Base-by-base conservation (phyloP, 1,139 yeast species). In the Suhomyces bolitotheri region DNA sequence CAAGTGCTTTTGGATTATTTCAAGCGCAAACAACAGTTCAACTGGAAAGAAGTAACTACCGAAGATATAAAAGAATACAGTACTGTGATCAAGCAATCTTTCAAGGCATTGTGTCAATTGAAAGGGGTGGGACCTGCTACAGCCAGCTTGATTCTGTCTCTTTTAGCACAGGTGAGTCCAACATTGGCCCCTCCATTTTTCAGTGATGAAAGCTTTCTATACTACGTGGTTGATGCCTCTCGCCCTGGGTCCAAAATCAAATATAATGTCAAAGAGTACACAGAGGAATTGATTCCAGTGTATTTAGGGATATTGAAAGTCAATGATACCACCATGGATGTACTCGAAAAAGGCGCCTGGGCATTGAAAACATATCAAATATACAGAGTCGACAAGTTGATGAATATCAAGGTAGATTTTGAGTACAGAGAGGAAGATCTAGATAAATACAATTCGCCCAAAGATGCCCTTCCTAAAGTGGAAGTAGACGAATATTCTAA, bases 81-180 rank as follows among this genome's bases (percentile, higher is more conserved):
- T 11, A 36, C 27, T 4, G 29, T 27, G 1, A 47, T 66, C 5
- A 58, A 57, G 31, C 37, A 40, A 6, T 33, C 68, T 1, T 36
- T 71, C 33, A 62, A 62, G 26, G 45, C 46, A 22, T 40, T 66
- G 5, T 60, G 70, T 40, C 58, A 55, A 30, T 53, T 73, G 24
- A 54, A 54, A 34, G 79, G 78, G 0, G 75, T 73, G 5, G 79
- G 79, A 0, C 77, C 78, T 1, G 78, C 79, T 4, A 71, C 76
- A 4, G 74, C 71, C 1, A 68, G 76, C 31, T 54, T 73, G 33
- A 50, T 73, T 0, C 49, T 68, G 27, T 70, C 75, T 1, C 45
- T 70, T n/a, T 36, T 62, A 11, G 22, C 29, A 16, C 40, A 51
- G 16, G 47, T 65, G 16, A 48, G 53, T 12, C 40, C 33, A 1